phyloP scores from a whole-genome alignment of 345 rosid species.

The Euphorbia lathyris region DNA sequence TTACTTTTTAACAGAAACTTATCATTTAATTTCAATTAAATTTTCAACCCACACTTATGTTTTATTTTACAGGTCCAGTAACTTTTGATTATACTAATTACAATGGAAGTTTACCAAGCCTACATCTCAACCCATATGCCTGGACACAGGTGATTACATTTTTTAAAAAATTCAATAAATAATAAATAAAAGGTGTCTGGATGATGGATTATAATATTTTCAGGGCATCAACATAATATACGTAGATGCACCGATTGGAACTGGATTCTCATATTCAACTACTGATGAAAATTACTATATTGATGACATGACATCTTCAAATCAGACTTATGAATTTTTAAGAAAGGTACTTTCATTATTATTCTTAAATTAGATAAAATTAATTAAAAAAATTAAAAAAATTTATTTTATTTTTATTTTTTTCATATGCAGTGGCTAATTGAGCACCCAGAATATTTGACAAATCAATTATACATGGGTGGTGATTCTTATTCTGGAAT shows the following conservation, averaged over 20 bases:
- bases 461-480: slow-evolving; percentile 29
- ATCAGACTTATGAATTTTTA: slow-evolving; percentile 24
- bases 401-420: too few relatives aligned
- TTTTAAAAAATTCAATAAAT: neutral
- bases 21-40: neutral
- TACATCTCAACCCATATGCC: slow-evolving; percentile 9
- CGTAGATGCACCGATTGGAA: slow-evolving; percentile 34
- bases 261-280: slow-evolving; percentile 40
- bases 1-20: neutral
- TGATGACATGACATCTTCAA: slow-evolving; percentile 20
- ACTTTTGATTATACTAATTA: slow-evolving; percentile 8
- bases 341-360: slow-evolving; percentile 14
- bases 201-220: too few relatives aligned
- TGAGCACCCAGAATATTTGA: slow-evolving; percentile 25
- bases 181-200: neutral
- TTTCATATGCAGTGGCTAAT: slow-evolving; percentile 26
- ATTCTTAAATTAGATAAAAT: neutral
- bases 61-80: slow-evolving; percentile 2
- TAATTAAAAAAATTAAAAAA: too few relatives aligned
- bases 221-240: slow-evolving; percentile 28
- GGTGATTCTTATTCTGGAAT: slow-evolving; percentile 43
- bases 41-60: neutral
- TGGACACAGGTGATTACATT: slow-evolving; percentile 11
- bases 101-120: slow-evolving; percentile 8
- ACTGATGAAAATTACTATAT: slow-evolving; percentile 25